Evolutionary conservation across 176 grass and related monocot species (phyloP).

Genomic region (Avena eriantha): DNA sequence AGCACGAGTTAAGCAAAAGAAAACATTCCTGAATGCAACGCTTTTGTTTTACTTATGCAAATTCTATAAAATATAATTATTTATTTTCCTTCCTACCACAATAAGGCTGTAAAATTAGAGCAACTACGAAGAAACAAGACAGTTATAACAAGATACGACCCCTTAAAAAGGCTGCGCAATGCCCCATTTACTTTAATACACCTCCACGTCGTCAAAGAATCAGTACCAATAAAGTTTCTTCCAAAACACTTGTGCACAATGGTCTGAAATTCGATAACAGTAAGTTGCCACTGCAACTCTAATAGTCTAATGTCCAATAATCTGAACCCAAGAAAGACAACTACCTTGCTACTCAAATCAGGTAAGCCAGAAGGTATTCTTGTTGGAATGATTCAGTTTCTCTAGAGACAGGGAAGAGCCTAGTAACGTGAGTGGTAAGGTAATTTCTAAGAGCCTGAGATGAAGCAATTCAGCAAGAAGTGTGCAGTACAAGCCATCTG

Average conservation of each 20-base stretch:
- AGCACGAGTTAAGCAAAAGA: background rate
- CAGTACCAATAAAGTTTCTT: background rate
- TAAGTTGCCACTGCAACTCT: slow-evolving; percentile 9
- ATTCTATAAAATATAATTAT: slow-evolving; percentile 14
- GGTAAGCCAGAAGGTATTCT: background rate
- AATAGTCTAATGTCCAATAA: slow-evolving; percentile 20
- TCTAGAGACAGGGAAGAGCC: background rate
- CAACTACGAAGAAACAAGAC: slow-evolving; percentile 21
- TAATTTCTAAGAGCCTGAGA: slow-evolving; percentile 3
- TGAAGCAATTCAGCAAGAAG: background rate
- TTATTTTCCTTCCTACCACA: slow-evolving; percentile 4
- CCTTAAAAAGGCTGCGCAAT: background rate
- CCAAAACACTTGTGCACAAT: background rate
- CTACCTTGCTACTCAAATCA: slow-evolving; percentile 15
- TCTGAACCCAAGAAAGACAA: slow-evolving; percentile 11
- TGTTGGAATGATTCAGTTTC: slow-evolving; percentile 10
- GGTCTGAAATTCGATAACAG: background rate
- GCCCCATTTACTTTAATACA: background rate
- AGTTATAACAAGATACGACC: background rate
- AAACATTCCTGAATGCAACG: background rate
- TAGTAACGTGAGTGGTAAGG: background rate
- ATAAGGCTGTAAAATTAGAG: slow-evolving; percentile 20
- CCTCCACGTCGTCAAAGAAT: background rate
- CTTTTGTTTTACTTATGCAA: slow-evolving; percentile 17
- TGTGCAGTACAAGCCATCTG: background rate